phyloP scores from a whole-genome alignment of 1,284 basidiomycete species.

The Microstroma glucosiphilum region DNA sequence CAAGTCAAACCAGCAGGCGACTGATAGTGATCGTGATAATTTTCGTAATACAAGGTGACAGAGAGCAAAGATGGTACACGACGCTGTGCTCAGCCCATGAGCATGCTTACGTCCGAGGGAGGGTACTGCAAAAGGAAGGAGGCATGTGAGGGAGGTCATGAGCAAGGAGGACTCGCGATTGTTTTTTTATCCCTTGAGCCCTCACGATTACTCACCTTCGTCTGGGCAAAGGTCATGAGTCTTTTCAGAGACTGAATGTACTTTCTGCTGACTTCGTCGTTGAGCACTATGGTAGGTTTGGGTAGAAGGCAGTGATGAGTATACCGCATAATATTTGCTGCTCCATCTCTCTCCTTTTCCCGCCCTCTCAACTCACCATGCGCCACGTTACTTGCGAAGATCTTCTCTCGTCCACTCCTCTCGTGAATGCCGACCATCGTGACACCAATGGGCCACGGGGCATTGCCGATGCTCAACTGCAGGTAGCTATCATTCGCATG shows the following conservation, averaged over 20 bases:
- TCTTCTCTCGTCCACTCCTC: constrained; percentile 92
- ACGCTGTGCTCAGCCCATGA: constrained; percentile 27
- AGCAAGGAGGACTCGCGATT: neutral
- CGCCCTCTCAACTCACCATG: constrained; percentile 55
- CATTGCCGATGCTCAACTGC: constrained; percentile 92
- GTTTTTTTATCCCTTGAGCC: neutral
- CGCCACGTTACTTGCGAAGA: constrained; percentile 89
- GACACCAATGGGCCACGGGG: constrained; percentile 98
- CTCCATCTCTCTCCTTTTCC: neutral
- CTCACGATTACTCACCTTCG: constrained; percentile 16
- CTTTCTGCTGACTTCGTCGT: constrained; percentile 96
- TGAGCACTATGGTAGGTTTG: constrained; percentile 60
- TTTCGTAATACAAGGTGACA: neutral
- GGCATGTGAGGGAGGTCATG: neutral
- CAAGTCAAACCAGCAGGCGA: neutral
- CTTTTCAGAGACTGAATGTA: constrained; percentile 97
- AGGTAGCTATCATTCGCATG: constrained; percentile 94
- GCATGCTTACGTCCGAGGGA: constrained; percentile 32
- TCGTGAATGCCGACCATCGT: constrained; percentile 99
- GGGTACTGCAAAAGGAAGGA: constrained; percentile 16
- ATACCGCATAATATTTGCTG: no score
- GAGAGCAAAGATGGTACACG: neutral
- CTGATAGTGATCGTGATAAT: neutral
- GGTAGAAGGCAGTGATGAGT: neutral
- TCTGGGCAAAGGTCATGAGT: constrained; percentile 52